A percentile compares a stretch with the other conserved stretches of the same genome.
Conservation (phyloP, 1,284 basidiomycete species). For the Rugosomyces carneus region DNA sequence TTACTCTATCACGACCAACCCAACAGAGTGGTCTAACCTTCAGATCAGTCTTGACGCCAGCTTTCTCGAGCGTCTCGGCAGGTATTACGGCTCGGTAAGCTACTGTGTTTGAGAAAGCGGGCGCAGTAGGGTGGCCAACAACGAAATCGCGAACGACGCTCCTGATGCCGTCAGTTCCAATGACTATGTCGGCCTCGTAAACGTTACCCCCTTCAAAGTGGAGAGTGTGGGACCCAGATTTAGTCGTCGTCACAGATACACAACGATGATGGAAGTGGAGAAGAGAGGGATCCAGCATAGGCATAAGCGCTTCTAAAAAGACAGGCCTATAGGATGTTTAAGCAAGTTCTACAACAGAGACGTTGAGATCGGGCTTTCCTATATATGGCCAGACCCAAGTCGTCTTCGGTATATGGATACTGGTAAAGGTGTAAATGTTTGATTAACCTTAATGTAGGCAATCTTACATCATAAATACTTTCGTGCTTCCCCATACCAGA, state of each 20-base stretch:
- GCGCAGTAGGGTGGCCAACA: slow-evolving; percentile 20
- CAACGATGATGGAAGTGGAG: slow-evolving; percentile 49
- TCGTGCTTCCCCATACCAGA: slow-evolving; percentile 38
- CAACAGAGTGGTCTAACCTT: slow-evolving; percentile 32
- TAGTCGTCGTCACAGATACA: slow-evolving; percentile 26
- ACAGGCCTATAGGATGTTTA: slow-evolving; percentile 30
- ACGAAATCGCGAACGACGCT: slow-evolving; percentile 36
- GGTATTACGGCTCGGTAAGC: slow-evolving; percentile 43
- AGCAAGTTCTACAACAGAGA: background rate
- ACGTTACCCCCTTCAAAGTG: slow-evolving; percentile 40
- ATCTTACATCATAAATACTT: slow-evolving; percentile 38
- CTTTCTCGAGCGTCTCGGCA: slow-evolving; percentile 29
- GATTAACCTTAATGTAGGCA: background rate
- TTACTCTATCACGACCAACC: slow-evolving; percentile 38
- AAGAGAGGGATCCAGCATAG: slow-evolving; percentile 33
- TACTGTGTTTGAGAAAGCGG: slow-evolving; percentile 38
- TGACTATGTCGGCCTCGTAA: slow-evolving; percentile 42
- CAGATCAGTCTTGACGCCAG: slow-evolving; percentile 38
- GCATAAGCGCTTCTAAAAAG: slow-evolving; percentile 44
- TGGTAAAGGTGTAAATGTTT: slow-evolving; percentile 16
- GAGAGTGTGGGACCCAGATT: slow-evolving; percentile 26
- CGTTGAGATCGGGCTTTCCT: slow-evolving; percentile 23
- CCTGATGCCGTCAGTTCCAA: slow-evolving; percentile 51
- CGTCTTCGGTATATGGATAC: slow-evolving; percentile 31
- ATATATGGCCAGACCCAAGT: slow-evolving; percentile 37